Conservation (phyloP, 805 yeast species). For the Schizosaccharomyces pombe region DNA sequence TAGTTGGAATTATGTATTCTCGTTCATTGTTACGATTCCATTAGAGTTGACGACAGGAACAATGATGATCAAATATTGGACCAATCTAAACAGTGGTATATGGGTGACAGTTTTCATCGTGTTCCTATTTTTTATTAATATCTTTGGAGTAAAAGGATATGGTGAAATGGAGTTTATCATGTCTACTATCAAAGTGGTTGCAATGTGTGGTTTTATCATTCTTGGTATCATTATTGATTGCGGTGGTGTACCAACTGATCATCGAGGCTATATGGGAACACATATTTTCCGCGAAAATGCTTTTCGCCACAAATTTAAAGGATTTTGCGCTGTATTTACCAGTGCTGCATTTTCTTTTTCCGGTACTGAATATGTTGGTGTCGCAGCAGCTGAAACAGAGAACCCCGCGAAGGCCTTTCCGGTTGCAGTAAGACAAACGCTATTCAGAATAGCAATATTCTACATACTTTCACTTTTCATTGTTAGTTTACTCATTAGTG, state of each 20-base stretch:
- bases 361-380: conserved; percentile 52
- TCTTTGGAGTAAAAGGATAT: conserved; percentile 34
- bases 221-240: conserved; percentile 31
- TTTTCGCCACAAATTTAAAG: conserved; percentile 41
- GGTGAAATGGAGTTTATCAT: conserved; percentile 50
- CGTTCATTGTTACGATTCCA: conserved; percentile 42
- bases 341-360: conserved; percentile 59
- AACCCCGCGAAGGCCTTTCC: conserved; percentile 49
- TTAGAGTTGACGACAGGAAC: conserved; percentile 44
- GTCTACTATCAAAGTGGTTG: conserved; percentile 32
- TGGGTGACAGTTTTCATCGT: conserved; percentile 35
- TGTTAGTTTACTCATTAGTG: conserved; percentile 51
- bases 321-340: conserved; percentile 50
- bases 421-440: conserved; percentile 54
- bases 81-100: conserved; percentile 26
- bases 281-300: conserved; percentile 34
- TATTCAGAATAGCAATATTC: conserved; percentile 57
- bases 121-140: conserved; percentile 25
- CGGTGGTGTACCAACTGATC: conserved; percentile 29
- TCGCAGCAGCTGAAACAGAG: conserved; percentile 56
- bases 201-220: conserved; percentile 37
- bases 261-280: conserved; percentile 34
- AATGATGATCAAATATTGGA: conserved; percentile 32
- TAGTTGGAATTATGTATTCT: conserved; percentile 48
- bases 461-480: conserved; percentile 36